Percentiles rank a stretch among this genome's conserved stretches.
phyloP scores from a whole-genome alignment of 176 grass and related monocot genomes.

The Saccharum spontaneum region DNA sequence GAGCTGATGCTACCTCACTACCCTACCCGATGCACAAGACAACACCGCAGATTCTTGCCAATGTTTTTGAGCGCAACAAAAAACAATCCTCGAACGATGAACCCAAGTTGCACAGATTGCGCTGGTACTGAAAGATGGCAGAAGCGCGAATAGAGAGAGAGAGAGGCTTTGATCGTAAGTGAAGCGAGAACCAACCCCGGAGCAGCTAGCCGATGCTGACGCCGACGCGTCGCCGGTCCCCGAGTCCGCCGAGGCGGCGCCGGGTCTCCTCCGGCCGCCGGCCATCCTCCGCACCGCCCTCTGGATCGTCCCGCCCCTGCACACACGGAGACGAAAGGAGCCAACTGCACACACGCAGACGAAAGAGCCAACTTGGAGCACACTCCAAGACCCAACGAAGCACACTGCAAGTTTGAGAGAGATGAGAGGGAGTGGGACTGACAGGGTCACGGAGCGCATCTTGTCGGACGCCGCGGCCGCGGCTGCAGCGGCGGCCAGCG shows the following conservation, averaged over 20 bases:
- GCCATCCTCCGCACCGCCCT: constrained; percentile 64
- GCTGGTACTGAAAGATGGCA: background rate
- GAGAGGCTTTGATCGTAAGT: background rate
- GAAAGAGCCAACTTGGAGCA: constrained; percentile 12
- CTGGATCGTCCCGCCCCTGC: constrained; percentile 79
- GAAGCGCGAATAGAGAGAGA: background rate
- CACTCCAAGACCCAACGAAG: background rate
- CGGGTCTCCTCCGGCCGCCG: constrained; percentile 31
- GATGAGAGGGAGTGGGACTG: background rate
- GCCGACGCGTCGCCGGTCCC: constrained; percentile 32
- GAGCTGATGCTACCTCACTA: background rate
- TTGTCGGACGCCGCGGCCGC: constrained; percentile 62
- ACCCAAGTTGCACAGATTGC: background rate
- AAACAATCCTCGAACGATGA: background rate
- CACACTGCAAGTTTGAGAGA: background rate
- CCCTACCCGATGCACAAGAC: background rate
- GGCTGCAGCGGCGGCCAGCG: constrained; percentile 57
- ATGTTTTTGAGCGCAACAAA: background rate
- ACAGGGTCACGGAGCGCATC: constrained; percentile 62
- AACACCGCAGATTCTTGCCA: background rate
- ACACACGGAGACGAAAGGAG: constrained; percentile 1
- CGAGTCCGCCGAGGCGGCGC: background rate
- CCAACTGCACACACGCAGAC: constrained; percentile 27
- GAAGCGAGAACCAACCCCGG: constrained; percentile 33
- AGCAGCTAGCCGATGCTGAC: constrained; percentile 44